These are phyloP conservation scores for Nakazawaea anatomiae DNA, from an alignment of 805 yeast genomes.

Conservation along the genomic window DNA sequence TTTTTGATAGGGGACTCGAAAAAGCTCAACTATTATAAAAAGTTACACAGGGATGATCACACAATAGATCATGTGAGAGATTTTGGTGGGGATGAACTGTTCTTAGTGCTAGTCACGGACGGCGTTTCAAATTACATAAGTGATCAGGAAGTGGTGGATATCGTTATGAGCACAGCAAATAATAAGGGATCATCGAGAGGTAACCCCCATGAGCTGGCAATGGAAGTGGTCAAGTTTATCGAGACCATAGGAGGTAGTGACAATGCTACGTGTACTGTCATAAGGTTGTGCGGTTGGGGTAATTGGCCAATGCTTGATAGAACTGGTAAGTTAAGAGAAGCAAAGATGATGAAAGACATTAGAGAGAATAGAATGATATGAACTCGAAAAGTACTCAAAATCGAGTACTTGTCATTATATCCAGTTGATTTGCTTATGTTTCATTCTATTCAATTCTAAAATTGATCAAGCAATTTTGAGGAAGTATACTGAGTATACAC, in stretches of 20 bases:
- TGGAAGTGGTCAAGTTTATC: slow-evolving; percentile 77
- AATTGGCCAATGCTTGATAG: slow-evolving; percentile 82
- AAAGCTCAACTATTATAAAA: slow-evolving; percentile 28
- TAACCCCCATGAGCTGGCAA: slow-evolving; percentile 80
- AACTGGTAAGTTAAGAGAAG: slow-evolving; percentile 77
- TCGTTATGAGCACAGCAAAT: slow-evolving; percentile 63
- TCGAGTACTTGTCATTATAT: too few relatives aligned
- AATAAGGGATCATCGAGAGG: slow-evolving; percentile 64
- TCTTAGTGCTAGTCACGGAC: slow-evolving; percentile 76
- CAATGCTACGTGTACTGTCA: slow-evolving; percentile 87
- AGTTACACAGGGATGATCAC: slow-evolving; percentile 16
- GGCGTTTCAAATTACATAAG: slow-evolving; percentile 78
- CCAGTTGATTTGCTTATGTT: too few relatives aligned
- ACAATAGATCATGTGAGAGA: slow-evolving; percentile 20
- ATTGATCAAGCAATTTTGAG: background rate
- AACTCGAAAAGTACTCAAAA: background rate
- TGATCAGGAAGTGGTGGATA: slow-evolving; percentile 90
- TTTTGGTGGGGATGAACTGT: slow-evolving; percentile 83
- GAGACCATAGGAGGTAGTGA: slow-evolving; percentile 89
- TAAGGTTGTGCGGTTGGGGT: slow-evolving; percentile 89
- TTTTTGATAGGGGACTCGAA: slow-evolving; percentile 58
- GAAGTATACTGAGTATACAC: background rate
- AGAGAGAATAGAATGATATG: slow-evolving; percentile 13
- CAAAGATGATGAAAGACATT: slow-evolving; percentile 33
- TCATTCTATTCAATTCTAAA: too few relatives aligned